phyloP scores from a whole-genome alignment of 106 monocot genomes.

The Dioscorea dumetorum region DNA sequence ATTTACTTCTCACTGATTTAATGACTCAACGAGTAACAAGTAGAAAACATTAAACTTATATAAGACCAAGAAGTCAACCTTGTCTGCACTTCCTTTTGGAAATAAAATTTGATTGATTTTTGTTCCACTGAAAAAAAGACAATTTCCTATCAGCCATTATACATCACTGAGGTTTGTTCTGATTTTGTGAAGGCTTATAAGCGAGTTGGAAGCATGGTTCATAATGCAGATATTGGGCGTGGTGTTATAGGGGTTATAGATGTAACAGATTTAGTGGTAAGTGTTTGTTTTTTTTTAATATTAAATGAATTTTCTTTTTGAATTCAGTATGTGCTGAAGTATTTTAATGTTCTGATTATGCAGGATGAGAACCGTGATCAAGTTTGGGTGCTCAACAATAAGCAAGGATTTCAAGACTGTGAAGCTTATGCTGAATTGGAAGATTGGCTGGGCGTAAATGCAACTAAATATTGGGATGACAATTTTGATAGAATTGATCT shows the following conservation, averaged over 20 bases:
- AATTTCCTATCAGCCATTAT: too few species aligned
- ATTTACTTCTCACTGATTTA: too few species aligned
- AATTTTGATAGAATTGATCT: slow-evolving; percentile 51
- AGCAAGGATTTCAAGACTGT: slow-evolving; percentile 88
- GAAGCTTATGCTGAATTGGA: slow-evolving; percentile 67
- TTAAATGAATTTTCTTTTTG: neutral
- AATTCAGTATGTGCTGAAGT: neutral
- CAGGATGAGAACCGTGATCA: slow-evolving; percentile 47
- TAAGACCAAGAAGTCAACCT: too few species aligned
- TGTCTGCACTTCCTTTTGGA: too few species aligned
- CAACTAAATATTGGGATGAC: slow-evolving; percentile 66
- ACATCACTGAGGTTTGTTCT: neutral
- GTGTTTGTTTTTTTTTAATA: neutral
- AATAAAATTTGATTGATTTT: too few species aligned
- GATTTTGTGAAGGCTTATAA: slow-evolving; percentile 55
- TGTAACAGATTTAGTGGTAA: slow-evolving; percentile 60
- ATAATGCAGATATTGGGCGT: slow-evolving; percentile 65
- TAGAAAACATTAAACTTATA: too few species aligned
- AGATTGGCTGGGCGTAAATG: slow-evolving; percentile 52
- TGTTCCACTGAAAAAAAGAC: too few species aligned
- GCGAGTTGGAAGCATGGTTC: slow-evolving; percentile 65
- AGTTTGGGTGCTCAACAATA: slow-evolving; percentile 56
- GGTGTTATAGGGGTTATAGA: slow-evolving; percentile 72
- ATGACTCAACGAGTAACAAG: too few species aligned
- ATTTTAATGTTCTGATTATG: slow-evolving; percentile 6